These are phyloP conservation scores for Hymenoscyphus fraxineus DNA, from an alignment of 2,329 filamentous ascomycete genomes.

Conservation along the genomic window DNA sequence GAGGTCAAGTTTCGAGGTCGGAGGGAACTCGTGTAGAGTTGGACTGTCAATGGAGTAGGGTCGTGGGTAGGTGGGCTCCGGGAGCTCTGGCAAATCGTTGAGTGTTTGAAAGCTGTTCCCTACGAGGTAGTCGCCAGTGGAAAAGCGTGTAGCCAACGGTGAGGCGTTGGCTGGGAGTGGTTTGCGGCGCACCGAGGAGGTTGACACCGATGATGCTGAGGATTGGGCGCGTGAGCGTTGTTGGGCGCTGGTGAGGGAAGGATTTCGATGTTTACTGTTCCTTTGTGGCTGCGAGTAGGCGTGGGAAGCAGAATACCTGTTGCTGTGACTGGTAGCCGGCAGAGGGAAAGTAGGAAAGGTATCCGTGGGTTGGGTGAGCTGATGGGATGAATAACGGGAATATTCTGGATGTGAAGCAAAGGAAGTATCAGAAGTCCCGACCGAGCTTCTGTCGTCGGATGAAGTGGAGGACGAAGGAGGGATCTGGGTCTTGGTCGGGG, in stretches of 20 bases:
- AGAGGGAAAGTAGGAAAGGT: constrained; percentile 14
- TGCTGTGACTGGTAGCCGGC: not conserved
- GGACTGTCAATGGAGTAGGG: constrained; percentile 57
- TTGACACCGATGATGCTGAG: constrained; percentile 26
- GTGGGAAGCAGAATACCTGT: constrained; percentile 11
- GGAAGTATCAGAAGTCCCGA: constrained; percentile 30
- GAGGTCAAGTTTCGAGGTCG: constrained; percentile 16
- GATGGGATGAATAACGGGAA: constrained; percentile 23
- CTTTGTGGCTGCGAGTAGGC: constrained; percentile 11
- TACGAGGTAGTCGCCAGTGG: constrained; percentile 37
- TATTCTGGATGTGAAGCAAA: constrained; percentile 25
- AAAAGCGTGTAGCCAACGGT: constrained; percentile 47
- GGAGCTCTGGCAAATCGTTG: constrained; percentile 44
- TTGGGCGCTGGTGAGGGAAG: constrained; percentile 18
- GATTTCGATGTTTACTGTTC: constrained; percentile 18
- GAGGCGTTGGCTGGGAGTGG: constrained; percentile 56
- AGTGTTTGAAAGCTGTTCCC: constrained; percentile 31
- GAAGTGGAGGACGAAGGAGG: not conserved
- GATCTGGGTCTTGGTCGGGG: not conserved
- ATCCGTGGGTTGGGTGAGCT: constrained; percentile 20
- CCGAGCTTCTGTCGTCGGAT: constrained; percentile 22
- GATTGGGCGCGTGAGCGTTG: constrained; percentile 27
- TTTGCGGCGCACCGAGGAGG: constrained; percentile 50
- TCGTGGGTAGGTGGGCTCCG: constrained; percentile 43
- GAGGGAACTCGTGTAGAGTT: constrained; percentile 57